Conservation (phyloP, 2,329 filamentous ascomycete genomes). For the Cadophora sp. region DNA sequence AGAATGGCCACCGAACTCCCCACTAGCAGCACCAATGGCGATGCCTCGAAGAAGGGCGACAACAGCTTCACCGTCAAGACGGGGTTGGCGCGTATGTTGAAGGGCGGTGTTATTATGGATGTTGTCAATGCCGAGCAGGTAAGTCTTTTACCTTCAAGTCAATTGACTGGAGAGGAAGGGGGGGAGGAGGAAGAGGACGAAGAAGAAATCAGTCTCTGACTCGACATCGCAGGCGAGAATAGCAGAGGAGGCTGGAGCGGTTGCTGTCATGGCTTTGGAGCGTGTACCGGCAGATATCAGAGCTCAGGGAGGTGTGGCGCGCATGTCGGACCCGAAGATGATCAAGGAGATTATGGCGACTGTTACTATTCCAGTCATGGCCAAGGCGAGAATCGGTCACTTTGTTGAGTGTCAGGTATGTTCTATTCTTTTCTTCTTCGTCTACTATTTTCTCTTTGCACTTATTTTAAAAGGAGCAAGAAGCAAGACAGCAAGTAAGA, state of each 20-base stretch:
- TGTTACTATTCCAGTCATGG: slow-evolving; percentile 98
- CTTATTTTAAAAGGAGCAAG: not conserved
- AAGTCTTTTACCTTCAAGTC: slow-evolving; percentile 30
- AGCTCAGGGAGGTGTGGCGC: slow-evolving; percentile 87
- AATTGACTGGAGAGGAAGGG: not conserved
- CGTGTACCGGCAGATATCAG: slow-evolving; percentile 97
- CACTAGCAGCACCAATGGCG: slow-evolving; percentile 44
- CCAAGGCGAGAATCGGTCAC: slow-evolving; percentile 96
- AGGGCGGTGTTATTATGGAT: slow-evolving; percentile 99
- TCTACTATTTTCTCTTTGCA: not conserved
- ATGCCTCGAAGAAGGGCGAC: slow-evolving; percentile 35
- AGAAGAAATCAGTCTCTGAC: slow-evolving; percentile 26
- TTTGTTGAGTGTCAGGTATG: slow-evolving; percentile 90
- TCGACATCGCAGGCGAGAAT: slow-evolving; percentile 74
- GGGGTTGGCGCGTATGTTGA: slow-evolving; percentile 95
- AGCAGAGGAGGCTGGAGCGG: slow-evolving; percentile 94
- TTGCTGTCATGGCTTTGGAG: slow-evolving; percentile 98
- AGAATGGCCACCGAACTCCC: slow-evolving; percentile 52
- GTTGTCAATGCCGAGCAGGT: slow-evolving; percentile 89
- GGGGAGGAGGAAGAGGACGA: too few species aligned
- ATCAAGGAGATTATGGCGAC: slow-evolving; percentile 95
- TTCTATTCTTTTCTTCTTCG: slow-evolving; percentile 1
- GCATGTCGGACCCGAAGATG: slow-evolving; percentile 95
- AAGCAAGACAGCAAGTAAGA: not conserved
- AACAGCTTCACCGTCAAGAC: slow-evolving; percentile 85